Evolutionary conservation across 1,284 basidiomycete species (phyloP).

Genomic region (Tylopilus sp.): DNA sequence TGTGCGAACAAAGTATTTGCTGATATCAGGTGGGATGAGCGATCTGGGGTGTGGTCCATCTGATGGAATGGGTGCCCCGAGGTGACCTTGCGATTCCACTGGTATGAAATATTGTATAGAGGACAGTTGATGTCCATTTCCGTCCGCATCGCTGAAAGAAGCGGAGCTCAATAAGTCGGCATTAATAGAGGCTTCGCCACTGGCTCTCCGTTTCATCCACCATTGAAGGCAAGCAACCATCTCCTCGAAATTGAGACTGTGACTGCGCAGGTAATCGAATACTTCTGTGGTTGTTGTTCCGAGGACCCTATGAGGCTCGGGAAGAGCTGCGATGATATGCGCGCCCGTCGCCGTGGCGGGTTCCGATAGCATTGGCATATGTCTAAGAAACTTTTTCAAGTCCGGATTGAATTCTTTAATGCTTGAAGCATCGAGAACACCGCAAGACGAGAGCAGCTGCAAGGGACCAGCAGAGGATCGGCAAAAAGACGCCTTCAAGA

Average conservation of each 20-base stretch:
- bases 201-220: slow-evolving; percentile 67
- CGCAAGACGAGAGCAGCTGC: slow-evolving; percentile 83
- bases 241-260: slow-evolving; percentile 79
- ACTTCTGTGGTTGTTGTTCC: slow-evolving; percentile 87
- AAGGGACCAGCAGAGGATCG: slow-evolving; percentile 64
- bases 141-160: slow-evolving; percentile 57
- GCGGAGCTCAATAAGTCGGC: slow-evolving; percentile 67
- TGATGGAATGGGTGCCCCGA: slow-evolving; percentile 31
- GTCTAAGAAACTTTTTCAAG: slow-evolving; percentile 81
- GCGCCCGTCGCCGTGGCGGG: slow-evolving; percentile 69
- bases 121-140: slow-evolving; percentile 56
- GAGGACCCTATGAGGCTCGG: slow-evolving; percentile 72
- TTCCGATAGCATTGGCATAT: slow-evolving; percentile 78
- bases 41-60: slow-evolving; percentile 86
- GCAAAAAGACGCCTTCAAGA: slow-evolving; percentile 88
- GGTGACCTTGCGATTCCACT: slow-evolving; percentile 76
- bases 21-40: slow-evolving; percentile 77
- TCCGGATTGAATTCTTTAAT: slow-evolving; percentile 84
- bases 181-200: slow-evolving; percentile 58
- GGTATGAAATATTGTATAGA: slow-evolving; percentile 76
- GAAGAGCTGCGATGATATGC: slow-evolving; percentile 72
- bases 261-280: slow-evolving; percentile 75
- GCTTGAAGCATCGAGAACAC: slow-evolving; percentile 74
- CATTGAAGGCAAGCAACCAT: slow-evolving; percentile 87
- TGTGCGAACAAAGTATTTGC: slow-evolving; percentile 65